Conservation (phyloP, 495 filamentous ascomycete genomes). For the Podospora comata region DNA sequence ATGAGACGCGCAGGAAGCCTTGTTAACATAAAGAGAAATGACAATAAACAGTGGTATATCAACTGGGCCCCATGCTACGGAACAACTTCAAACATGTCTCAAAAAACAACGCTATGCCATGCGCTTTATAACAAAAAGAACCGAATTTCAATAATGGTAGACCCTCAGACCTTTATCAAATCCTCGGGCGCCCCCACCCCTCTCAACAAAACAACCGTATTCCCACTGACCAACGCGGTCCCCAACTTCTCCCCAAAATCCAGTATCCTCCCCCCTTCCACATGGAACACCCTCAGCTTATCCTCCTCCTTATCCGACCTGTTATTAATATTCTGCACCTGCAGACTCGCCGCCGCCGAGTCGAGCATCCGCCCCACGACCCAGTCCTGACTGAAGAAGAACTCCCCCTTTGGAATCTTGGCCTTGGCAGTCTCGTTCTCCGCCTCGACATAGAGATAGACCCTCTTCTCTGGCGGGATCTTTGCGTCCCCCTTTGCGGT, state of each 20-base stretch:
- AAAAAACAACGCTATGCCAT: slow-evolving; percentile 22
- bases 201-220: slow-evolving; percentile 84
- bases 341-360: slow-evolving; percentile 74
- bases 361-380: slow-evolving; percentile 85
- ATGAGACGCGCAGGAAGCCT: not conserved
- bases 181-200: slow-evolving; percentile 64
- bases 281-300: slow-evolving; percentile 80
- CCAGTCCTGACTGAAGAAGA: slow-evolving; percentile 84
- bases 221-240: slow-evolving; percentile 65
- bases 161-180: slow-evolving; percentile 41
- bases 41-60: not conserved
- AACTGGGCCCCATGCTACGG: not conserved
- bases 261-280: slow-evolving; percentile 80
- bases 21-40: not conserved
- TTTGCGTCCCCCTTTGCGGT: slow-evolving; percentile 84
- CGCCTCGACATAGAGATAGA: slow-evolving; percentile 85
- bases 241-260: slow-evolving; percentile 83
- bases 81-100: not conserved
- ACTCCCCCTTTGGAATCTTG: slow-evolving; percentile 72
- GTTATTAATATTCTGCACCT: slow-evolving; percentile 88
- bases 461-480: slow-evolving; percentile 69
- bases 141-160: not conserved
- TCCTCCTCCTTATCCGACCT: slow-evolving; percentile 72
- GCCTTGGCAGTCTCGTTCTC: slow-evolving; percentile 72
- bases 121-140: slow-evolving; percentile 1